These are phyloP conservation scores for Lepidium africanum DNA, from an alignment of 345 rosid genomes.

Conservation along the genomic window DNA sequence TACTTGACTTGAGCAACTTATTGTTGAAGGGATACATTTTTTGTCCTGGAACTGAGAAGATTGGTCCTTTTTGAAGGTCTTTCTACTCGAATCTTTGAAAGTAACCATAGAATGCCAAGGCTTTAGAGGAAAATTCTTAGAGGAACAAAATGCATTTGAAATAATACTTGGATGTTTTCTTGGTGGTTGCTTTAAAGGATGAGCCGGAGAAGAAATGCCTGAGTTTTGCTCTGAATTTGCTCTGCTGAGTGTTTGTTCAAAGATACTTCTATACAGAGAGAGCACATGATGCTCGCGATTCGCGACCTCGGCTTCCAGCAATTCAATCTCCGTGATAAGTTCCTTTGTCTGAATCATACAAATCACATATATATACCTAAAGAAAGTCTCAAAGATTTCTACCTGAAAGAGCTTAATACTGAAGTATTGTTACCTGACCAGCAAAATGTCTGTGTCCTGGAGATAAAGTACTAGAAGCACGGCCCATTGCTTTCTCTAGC, in stretches of 20 bases:
- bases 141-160: constrained; percentile 83
- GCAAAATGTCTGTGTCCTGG: constrained; percentile 91
- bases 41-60: constrained; percentile 31
- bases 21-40: constrained; percentile 31
- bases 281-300: constrained; percentile 82
- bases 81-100: constrained; percentile 35
- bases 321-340: constrained; percentile 71
- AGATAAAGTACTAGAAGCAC: constrained; percentile 80
- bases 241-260: constrained; percentile 51
- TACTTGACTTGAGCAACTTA: constrained; percentile 30
- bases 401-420: neutral
- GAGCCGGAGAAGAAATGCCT: constrained; percentile 62
- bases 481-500: constrained; percentile 87
- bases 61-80: constrained; percentile 33
- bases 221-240: constrained; percentile 59
- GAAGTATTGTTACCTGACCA: constrained; percentile 43
- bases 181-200: constrained; percentile 39
- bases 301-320: constrained; percentile 75
- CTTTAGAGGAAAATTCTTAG: constrained; percentile 50
- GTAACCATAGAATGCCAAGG: constrained; percentile 53
- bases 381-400: neutral
- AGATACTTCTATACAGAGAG: constrained; percentile 64
- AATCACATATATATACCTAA: neutral
- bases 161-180: constrained; percentile 76
- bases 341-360: constrained; percentile 56